Base-by-base conservation (phyloP, 2,329 filamentous ascomycete species). In the Colletotrichum sp. region DNA sequence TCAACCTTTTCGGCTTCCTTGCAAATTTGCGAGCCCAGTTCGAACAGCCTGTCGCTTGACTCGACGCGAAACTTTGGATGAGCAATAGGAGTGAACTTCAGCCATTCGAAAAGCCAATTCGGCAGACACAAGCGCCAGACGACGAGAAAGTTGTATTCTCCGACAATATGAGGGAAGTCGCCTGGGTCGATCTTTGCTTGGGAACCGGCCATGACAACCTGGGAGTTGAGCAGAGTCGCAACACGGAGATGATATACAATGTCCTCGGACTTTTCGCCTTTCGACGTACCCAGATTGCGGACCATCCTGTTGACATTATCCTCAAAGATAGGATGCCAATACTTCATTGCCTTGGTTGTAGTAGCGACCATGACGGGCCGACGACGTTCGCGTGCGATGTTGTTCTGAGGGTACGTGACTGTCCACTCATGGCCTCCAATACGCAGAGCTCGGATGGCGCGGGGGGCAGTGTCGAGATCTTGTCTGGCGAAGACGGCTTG, bases 371-470 rank as follows among this genome's bases (percentile, higher is more conserved):
- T 79, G 16, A 79, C 77, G 8, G 78, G 78, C 34, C 71, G 72
- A 16, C 78, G 77, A 6, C 78, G 78, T 63, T 60, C 44, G 18
- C 72, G 66, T 44, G 78, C 77, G 30, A 78, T 65, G 9, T 21
- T 15, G 69, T 77, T 74, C 55, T 72, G 65, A 6, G 78, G 75
- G 65, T 76, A 77, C 16, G 78, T 79, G 30, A 79, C 77, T 6
- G 78, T 78, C 78, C 78, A 79, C 26, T 79, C 77, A 65, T 79
- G 78, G 8, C 78, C 77, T 30, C 78, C 78, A 15, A 79, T 75
- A 16, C 75, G 78, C 36, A 79, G 71, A 18, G 78, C 78, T n/a
- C 78, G 72, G 49, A 79, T 76, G 9, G 77, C 69, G 30, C 39
- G 71, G 4, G 78, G 78, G 13, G 78, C 75, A 3, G 78, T 79